Percentiles rank a stretch among this genome's conserved stretches.
Evolutionary conservation across 2,329 filamentous ascomycete species (phyloP).

Genomic region (Apiospora pterosperma): DNA sequence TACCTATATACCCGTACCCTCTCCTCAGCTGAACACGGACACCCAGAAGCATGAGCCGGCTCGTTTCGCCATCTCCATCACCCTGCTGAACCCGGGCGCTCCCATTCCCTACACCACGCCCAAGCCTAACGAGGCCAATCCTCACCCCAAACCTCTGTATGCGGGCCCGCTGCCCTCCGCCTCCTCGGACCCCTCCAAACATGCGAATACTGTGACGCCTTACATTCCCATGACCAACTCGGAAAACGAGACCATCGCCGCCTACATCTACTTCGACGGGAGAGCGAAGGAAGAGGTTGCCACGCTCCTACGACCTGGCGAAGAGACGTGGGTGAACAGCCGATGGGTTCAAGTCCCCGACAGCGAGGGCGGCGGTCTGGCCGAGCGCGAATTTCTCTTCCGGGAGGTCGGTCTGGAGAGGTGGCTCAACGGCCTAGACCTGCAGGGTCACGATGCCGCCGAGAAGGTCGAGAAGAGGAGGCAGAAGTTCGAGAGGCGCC

Average conservation of each 20-base stretch:
- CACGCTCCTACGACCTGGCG: slow-evolving; percentile 83
- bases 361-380: slow-evolving; percentile 86
- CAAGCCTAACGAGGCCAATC: slow-evolving; percentile 72
- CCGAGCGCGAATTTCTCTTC: slow-evolving; percentile 95
- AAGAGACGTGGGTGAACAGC: slow-evolving; percentile 99
- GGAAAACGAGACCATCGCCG: slow-evolving; percentile 94
- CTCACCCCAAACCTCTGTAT: slow-evolving; percentile 76
- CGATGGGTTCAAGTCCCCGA: slow-evolving; percentile 94
- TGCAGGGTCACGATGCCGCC: slow-evolving; percentile 88
- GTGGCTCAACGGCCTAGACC: slow-evolving; percentile 93
- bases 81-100: slow-evolving; percentile 82
- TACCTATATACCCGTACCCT: slow-evolving; percentile 93
- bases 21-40: slow-evolving; percentile 70
- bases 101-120: slow-evolving; percentile 91
- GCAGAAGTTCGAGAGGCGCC: slow-evolving; percentile 70
- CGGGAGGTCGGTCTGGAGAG: slow-evolving; percentile 93
- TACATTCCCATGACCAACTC: slow-evolving; percentile 92
- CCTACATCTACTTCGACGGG: slow-evolving; percentile 98
- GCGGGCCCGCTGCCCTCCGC: slow-evolving; percentile 68
- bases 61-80: slow-evolving; percentile 97
- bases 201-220: slow-evolving; percentile 62
- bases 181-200: slow-evolving; percentile 42
- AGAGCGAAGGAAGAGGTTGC: slow-evolving; percentile 94
- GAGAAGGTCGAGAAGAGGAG: slow-evolving; percentile 87
- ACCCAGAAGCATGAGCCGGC: slow-evolving; percentile 83